Evolutionary conservation across 2,329 filamentous ascomycete genomes (phyloP).

Genomic region (Xylariaceae sp.): DNA sequence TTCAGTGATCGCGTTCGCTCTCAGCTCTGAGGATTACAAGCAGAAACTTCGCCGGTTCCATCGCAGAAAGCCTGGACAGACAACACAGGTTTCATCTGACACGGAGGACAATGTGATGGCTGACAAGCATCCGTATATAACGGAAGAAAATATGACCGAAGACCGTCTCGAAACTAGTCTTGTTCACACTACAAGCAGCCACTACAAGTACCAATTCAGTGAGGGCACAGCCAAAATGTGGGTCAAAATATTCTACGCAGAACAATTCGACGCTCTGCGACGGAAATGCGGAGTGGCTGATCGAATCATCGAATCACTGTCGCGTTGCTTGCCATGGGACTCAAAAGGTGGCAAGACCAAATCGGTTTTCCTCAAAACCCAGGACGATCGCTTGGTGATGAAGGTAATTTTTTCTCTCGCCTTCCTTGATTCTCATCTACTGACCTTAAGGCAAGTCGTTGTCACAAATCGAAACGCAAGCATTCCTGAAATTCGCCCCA

Average conservation of each 20-base stretch:
- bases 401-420: conserved; percentile 48
- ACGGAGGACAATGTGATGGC: conserved; percentile 31
- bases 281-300: conserved; percentile 91
- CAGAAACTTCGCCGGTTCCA: conserved; percentile 60
- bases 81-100: conserved; percentile 18
- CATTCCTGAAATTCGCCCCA: conserved; percentile 91
- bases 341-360: conserved; percentile 97
- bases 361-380: conserved; percentile 92
- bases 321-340: conserved; percentile 95
- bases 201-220: conserved; percentile 92
- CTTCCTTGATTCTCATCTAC: conserved; percentile 38
- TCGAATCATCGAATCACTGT: conserved; percentile 90
- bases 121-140: conserved; percentile 27
- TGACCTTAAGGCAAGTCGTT: conserved; percentile 57
- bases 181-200: conserved; percentile 78
- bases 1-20: conserved; percentile 87
- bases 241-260: conserved; percentile 98
- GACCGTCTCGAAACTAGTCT: conserved; percentile 80
- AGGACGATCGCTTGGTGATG: conserved; percentile 89
- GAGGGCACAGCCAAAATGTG: conserved; percentile 93
- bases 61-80: conserved; percentile 18
- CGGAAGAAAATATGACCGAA: conserved; percentile 42
- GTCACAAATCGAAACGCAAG: conserved; percentile 84
- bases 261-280: conserved; percentile 93
- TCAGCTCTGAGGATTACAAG: conserved; percentile 84